Evolutionary conservation across 2,329 filamentous ascomycete species (phyloP).

Genomic region (Sporothrix humicola): DNA sequence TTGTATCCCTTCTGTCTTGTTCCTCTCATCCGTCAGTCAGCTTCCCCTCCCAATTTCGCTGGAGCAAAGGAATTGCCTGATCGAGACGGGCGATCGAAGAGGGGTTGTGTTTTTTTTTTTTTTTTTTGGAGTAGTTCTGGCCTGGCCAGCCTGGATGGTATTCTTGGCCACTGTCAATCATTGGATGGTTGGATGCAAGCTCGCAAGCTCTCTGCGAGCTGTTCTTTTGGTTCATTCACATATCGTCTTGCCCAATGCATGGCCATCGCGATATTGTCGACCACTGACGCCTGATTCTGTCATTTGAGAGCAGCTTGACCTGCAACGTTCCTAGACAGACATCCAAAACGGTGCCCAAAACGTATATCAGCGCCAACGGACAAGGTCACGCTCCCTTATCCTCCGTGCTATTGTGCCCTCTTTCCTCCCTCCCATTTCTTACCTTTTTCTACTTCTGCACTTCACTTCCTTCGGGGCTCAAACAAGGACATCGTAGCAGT

Average conservation of each 20-base stretch:
- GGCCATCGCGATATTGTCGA: background rate
- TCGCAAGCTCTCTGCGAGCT: background rate
- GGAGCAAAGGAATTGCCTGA: slow-evolving; percentile 28
- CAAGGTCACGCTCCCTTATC: background rate
- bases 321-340: background rate
- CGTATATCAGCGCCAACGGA: background rate
- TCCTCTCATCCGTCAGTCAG: slow-evolving; percentile 38
- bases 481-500: background rate
- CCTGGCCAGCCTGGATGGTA: background rate
- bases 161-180: background rate
- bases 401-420: background rate
- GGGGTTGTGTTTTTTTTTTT: slow-evolving; percentile 12
- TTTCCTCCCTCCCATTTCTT: background rate
- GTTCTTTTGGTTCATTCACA: background rate
- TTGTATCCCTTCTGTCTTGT: background rate
- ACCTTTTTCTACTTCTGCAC: slow-evolving; percentile 2
- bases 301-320: no score
- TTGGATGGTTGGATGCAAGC: background rate
- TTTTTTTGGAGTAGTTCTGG: slow-evolving; percentile 5
- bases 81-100: slow-evolving; percentile 16
- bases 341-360: slow-evolving; percentile 11
- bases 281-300: background rate
- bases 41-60: slow-evolving; percentile 34
- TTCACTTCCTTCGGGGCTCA: background rate
- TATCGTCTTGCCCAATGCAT: background rate